Percentiles rank a stretch among this genome's conserved stretches.
These are phyloP conservation scores for Diaporthe sp. DNA, from an alignment of 2,329 filamentous ascomycete genomes.

Conservation along the genomic window DNA sequence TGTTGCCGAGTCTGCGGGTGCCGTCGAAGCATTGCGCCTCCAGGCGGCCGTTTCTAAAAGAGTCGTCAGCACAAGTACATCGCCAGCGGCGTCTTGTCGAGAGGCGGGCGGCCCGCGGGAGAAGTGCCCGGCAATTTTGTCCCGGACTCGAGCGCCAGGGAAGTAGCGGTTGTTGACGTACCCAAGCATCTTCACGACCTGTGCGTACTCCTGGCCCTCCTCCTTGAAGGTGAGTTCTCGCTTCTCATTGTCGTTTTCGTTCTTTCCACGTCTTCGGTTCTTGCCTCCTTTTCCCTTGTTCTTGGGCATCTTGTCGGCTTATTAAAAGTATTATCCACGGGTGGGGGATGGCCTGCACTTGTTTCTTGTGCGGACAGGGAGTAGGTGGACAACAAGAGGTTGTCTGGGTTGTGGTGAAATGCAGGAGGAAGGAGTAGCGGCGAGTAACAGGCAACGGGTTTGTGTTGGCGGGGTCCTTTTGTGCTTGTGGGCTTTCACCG, in stretches of 20 bases:
- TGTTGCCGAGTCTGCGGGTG: conserved; percentile 78
- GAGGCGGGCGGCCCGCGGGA: not conserved
- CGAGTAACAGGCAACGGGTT: conserved; percentile 36
- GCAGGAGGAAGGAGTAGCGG: conserved; percentile 24
- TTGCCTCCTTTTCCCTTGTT: conserved; percentile 45
- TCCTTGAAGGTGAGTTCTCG: conserved; percentile 86
- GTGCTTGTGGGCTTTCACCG: conserved; percentile 37
- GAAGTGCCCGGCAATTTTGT: not conserved
- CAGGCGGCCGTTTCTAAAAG: conserved; percentile 80
- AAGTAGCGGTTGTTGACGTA: conserved; percentile 17
- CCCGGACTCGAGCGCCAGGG: not conserved
- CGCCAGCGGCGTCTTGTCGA: not conserved
- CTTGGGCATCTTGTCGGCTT: conserved; percentile 40
- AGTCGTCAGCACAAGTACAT: conserved; percentile 6
- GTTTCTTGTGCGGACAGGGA: conserved; percentile 3
- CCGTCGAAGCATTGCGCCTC: conserved; percentile 97
- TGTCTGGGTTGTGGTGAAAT: conserved; percentile 4
- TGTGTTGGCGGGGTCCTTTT: conserved; percentile 42
- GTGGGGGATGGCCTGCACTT: conserved; percentile 70
- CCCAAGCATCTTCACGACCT: conserved; percentile 94
- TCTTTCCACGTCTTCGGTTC: conserved; percentile 66
- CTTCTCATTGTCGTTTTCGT: conserved; percentile 87
- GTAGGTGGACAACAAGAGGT: conserved; percentile 58
- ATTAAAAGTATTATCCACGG: not conserved
- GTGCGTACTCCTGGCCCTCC: conserved; percentile 78